phyloP scores from a whole-genome alignment of 108 stramenopile species.

The Cyclotella distinguenda region DNA sequence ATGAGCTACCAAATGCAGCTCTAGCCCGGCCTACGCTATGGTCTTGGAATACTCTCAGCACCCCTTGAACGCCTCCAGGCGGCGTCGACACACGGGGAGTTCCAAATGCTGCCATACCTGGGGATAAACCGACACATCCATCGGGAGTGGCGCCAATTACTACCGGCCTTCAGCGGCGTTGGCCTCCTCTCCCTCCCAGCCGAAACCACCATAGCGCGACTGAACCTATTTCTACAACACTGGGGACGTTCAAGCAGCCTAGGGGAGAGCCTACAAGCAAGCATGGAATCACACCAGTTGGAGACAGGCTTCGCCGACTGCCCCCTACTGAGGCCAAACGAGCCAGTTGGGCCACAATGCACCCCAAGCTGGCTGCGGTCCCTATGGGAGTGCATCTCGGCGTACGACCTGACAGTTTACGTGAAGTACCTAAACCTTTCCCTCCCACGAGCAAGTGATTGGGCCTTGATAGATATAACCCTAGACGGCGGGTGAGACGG shows the following conservation, averaged over 20 bases:
- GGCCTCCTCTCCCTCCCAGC: background rate
- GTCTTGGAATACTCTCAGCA: conserved; percentile 13
- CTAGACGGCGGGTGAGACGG: too few relatives aligned
- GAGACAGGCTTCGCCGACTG: conserved; percentile 4
- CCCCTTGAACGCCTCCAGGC: background rate
- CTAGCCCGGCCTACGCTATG: conserved; percentile 19
- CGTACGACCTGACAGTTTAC: too few relatives aligned
- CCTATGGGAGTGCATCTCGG: conserved; percentile 1
- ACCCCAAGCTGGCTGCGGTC: conserved; percentile 11
- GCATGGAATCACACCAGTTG: conserved; percentile 12
- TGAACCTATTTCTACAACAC: conserved; percentile 22
- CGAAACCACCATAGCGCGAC: conserved; percentile 2
- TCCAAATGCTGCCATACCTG: background rate
- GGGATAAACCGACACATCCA: conserved; percentile 6
- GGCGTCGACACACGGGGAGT: background rate
- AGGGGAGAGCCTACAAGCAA: conserved; percentile 6
- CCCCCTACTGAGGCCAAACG: background rate
- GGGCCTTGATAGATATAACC: too few relatives aligned
- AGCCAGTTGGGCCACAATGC: background rate
- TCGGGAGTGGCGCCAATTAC: conserved; percentile 6
- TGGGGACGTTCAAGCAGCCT: background rate
- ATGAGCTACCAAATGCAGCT: conserved; percentile 21
- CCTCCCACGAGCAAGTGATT: too few relatives aligned
- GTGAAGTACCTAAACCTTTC: too few relatives aligned
- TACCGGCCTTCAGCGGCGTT: conserved; percentile 2